Evolutionary conservation across 257 asterid genomes (phyloP), one percentile per base, ranked within the genome.

Genomic region (Plectranthus barbatus): DNA sequence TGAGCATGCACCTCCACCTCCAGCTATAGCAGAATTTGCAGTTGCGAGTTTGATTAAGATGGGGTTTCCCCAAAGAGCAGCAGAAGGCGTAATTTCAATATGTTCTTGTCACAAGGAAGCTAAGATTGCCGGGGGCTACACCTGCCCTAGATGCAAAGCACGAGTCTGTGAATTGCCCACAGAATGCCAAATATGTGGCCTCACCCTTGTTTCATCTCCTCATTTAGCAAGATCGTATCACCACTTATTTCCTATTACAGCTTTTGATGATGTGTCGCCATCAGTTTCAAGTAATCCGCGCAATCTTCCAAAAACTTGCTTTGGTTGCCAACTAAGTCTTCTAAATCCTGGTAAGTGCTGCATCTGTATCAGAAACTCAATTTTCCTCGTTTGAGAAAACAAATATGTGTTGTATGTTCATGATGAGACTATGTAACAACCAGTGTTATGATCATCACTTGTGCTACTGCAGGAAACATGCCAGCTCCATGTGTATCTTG

Each of bases 61-160:
- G 97, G 99, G 97, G 6, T 93, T 93, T 71, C 96, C 99, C 44
- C 99, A 93, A 69, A 83, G 97, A 81, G 91, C 94, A 46, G 99
- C 97, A 21, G 95, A 90, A 78, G 94, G 96, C 56, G 88, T 80
- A 6, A 79, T 90, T 46, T 90, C 99, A 53, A 93, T 93, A 15
- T 93, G 99, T 73, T 83, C 94, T 18, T 93, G 99, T 66, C 99
- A 93, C 64, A 87, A 87, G 73, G 99, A 86, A 75, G 93, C 93
- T 60, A 93, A 90, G 80, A 75, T 81, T 69, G 96, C 96, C 52
- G 97, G 90, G 12, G 97, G 99, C 57, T 93, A 93, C 81, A 93
- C 90, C 52, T 93, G 97, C 85, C 97, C 99, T 42, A 82, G 96
- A 77, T 93, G 99, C 83, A 93, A 90, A 81, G 90, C 95, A 33